Base-by-base conservation (phyloP, 2,329 filamentous ascomycete species). In the Colletotrichum navitas region DNA sequence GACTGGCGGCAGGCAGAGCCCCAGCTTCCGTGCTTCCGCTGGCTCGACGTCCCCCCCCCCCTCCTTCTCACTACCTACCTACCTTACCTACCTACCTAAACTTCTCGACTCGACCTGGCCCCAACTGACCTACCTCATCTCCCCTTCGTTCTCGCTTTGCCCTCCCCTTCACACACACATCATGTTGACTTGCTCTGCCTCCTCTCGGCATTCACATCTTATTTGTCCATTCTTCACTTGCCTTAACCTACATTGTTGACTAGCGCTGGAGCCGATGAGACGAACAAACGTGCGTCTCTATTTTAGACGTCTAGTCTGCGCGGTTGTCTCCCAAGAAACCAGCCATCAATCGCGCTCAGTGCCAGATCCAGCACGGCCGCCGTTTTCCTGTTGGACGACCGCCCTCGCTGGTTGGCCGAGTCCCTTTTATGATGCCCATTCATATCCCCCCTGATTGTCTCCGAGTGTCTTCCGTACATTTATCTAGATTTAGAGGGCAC, bases 311-410 rank as follows among this genome's bases (percentile, higher is more conserved):
- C 24, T 24, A 24, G 24, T 32, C 49, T 41, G 39, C 51, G 62
- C 62, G 21, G 51, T 41, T 26, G 41, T 61, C 54, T 66, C 34
- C 26, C 21, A n/a, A 34, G 63, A 39, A 60, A 60, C 58, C 45
- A 55, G 5, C 21, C 16, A 49, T 55, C 52, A 32, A n/a, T 43
- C 41, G 39, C 63, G 39, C 29, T 32, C 32, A n/a, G 45, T 51
- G 54, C 56, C 61, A 68, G 51, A 47, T 58, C 32, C 66, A 66
- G 61, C 66, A 68, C 61, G 63, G 63, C 55, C 49, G 63, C 32
- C 49, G 18, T 3, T 24, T 10, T 21, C 34, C 24, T 16, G 24
- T 45, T 16, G 12, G 58, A 34, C 43, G 41, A 49, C 16, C 29
- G 32, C 26, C 61, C 24, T 18, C 32, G n/a, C 18, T 41, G 12